phyloP scores from a whole-genome alignment of 257 asterid genomes.

The Gentiana dahurica region DNA sequence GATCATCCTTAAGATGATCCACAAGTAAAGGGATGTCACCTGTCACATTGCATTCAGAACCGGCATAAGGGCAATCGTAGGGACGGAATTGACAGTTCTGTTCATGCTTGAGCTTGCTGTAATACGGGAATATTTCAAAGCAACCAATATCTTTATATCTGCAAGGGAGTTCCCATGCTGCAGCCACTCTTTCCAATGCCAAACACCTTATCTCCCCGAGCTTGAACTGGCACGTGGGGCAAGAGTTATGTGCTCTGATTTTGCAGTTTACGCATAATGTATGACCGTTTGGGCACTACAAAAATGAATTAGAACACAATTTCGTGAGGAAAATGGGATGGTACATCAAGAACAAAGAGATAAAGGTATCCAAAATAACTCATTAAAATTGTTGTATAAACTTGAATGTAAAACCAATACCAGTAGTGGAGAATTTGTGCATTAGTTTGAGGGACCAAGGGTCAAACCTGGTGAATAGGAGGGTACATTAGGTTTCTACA shows the following conservation, averaged over 20 bases:
- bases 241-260: conserved; percentile 32
- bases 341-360: not conserved
- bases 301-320: not conserved
- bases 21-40: conserved; percentile 59
- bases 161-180: conserved; percentile 73
- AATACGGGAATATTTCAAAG: conserved; percentile 47
- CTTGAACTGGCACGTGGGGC: conserved; percentile 60
- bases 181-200: conserved; percentile 79
- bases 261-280: conserved; percentile 68
- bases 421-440: no score
- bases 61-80: conserved; percentile 69
- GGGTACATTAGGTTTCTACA: conserved; percentile 62
- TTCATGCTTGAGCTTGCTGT: conserved; percentile 60
- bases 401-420: no score
- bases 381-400: not conserved
- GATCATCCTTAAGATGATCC: conserved; percentile 74
- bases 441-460: no score
- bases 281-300: conserved; percentile 91
- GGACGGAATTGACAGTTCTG: conserved; percentile 63
- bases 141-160: conserved; percentile 59
- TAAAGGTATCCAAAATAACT: not conserved
- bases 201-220: conserved; percentile 74
- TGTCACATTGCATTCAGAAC: conserved; percentile 60
- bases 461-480: conserved; percentile 72
- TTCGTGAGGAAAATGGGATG: not conserved